These are phyloP conservation scores for Dryas drummondii DNA, from an alignment of 306 rosid species.

Conservation along the genomic window DNA sequence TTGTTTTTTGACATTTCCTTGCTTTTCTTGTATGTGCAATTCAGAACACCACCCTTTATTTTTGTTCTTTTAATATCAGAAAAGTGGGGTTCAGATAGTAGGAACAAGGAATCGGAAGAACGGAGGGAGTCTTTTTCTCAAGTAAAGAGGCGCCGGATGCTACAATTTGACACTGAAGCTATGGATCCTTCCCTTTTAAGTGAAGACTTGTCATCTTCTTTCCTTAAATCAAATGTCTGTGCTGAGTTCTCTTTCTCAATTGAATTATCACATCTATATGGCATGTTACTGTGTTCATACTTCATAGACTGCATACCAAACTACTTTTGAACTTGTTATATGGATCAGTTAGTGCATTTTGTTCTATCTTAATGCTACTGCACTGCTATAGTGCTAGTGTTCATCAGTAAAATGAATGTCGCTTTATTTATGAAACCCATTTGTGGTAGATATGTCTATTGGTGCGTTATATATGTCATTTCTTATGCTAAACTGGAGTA, in stretches of 20 bases:
- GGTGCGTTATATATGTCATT: not conserved
- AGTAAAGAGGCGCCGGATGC: constrained; percentile 82
- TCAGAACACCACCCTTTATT: constrained; percentile 7
- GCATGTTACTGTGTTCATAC: constrained; percentile 5
- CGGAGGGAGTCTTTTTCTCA: constrained; percentile 58
- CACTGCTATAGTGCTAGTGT: not conserved
- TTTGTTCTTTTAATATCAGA: constrained; percentile 26
- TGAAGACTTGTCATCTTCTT: constrained; percentile 51
- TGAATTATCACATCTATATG: constrained; percentile 4
- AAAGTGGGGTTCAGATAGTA: constrained; percentile 45
- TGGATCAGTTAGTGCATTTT: not conserved
- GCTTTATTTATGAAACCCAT: not conserved
- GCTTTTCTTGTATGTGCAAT: constrained; percentile 11
- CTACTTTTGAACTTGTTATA: not conserved
- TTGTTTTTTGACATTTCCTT: constrained; percentile 18
- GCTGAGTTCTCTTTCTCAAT: constrained; percentile 22
- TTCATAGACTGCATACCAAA: constrained; percentile 5
- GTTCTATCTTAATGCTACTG: not conserved
- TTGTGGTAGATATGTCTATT: not conserved
- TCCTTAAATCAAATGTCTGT: constrained; percentile 65
- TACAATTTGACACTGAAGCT: constrained; percentile 55
- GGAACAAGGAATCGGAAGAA: constrained; percentile 46
- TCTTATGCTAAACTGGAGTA: not conserved
- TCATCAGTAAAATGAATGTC: not conserved
- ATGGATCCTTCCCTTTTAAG: constrained; percentile 35